phyloP scores from a whole-genome alignment of 1,284 basidiomycete species.

The Ganoderma lucidum region DNA sequence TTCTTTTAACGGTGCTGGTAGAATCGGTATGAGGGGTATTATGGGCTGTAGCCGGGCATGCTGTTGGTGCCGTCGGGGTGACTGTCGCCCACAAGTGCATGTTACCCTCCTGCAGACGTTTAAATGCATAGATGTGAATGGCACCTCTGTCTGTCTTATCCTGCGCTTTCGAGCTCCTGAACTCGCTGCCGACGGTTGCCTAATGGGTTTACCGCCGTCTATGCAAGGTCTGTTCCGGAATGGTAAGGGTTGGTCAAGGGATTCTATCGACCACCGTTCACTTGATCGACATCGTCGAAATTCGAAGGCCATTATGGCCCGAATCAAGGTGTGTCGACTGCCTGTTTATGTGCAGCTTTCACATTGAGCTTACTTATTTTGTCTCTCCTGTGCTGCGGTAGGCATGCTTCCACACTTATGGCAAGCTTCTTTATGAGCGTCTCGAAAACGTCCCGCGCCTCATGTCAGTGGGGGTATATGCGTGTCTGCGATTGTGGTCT shows the following conservation, averaged over 20 bases:
- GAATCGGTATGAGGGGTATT: slow-evolving; percentile 28
- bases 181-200: not conserved
- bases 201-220: not conserved
- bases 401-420: not conserved
- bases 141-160: not conserved
- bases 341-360: not conserved
- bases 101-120: slow-evolving; percentile 15
- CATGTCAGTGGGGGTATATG: slow-evolving; percentile 3
- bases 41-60: not conserved
- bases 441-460: not conserved
- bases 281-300: not conserved
- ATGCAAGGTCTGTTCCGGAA: not conserved
- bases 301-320: not conserved
- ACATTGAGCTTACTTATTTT: not conserved
- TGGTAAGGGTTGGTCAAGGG: not conserved
- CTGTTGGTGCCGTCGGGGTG: slow-evolving; percentile 1
- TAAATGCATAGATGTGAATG: slow-evolving; percentile 30
- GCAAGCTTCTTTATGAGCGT: slow-evolving; percentile 1
- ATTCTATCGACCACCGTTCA: not conserved
- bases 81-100: slow-evolving; percentile 17
- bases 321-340: not conserved
- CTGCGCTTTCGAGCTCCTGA: no score
- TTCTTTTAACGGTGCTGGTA: slow-evolving; percentile 4
- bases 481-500: not conserved
- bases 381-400: slow-evolving; percentile 17